These are phyloP conservation scores for Hibiscus mutabilis DNA, from an alignment of 345 rosid genomes.

Conservation along the genomic window DNA sequence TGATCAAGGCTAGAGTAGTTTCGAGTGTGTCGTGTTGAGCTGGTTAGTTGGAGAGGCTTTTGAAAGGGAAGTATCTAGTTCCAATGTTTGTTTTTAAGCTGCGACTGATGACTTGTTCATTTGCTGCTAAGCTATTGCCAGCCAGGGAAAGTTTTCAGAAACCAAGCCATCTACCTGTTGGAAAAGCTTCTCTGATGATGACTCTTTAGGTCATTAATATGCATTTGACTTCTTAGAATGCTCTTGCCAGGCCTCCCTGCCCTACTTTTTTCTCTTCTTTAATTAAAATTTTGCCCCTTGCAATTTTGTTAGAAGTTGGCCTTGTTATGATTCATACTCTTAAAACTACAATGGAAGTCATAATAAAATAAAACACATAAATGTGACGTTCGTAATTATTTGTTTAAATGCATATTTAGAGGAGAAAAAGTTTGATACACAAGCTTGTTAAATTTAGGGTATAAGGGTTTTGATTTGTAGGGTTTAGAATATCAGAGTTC, in stretches of 20 bases:
- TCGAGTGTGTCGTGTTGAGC: neutral
- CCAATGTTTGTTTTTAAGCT: neutral
- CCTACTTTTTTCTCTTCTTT: neutral
- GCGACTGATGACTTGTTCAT: neutral
- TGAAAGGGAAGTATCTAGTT: neutral
- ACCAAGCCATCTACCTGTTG: neutral
- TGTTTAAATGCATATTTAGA: too few species aligned
- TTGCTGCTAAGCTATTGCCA: neutral
- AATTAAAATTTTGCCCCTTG: neutral
- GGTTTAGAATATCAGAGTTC: too few species aligned
- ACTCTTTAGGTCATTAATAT: neutral
- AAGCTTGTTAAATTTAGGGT: too few species aligned
- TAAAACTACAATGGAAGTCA: neutral
- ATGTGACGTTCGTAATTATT: too few species aligned
- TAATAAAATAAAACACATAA: too few species aligned
- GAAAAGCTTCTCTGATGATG: conserved; percentile 1
- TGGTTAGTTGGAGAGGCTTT: neutral
- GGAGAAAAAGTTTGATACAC: too few species aligned
- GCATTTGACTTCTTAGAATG: neutral
- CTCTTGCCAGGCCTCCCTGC: neutral
- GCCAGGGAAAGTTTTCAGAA: too few species aligned
- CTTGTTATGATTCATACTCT: neutral
- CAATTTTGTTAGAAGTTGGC: neutral
- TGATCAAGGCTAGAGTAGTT: neutral
- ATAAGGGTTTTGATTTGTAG: too few species aligned